Conservation (phyloP, 75 land plant genomes). For the Sequoiadendron giganteum region DNA sequence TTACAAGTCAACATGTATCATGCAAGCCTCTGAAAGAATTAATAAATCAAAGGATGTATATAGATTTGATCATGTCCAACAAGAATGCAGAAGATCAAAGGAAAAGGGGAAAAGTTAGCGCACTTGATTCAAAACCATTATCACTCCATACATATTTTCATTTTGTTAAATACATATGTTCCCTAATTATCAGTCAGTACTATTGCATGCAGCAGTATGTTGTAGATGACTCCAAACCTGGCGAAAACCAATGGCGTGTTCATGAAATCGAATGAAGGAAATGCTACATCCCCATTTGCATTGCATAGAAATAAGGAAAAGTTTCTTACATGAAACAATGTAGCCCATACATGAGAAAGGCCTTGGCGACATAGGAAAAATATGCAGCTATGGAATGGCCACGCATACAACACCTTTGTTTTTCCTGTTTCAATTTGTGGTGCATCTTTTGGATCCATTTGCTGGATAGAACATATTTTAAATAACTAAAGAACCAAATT, state of each 20-base stretch:
- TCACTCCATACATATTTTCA: not conserved
- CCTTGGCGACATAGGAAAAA: not conserved
- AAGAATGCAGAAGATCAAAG: not conserved
- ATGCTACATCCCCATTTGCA: not conserved
- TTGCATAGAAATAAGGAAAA: not conserved
- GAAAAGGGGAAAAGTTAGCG: not conserved
- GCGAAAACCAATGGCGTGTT: not conserved
- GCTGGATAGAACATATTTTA: not conserved
- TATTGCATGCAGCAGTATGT: not conserved
- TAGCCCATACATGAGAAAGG: not conserved
- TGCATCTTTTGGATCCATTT: not conserved
- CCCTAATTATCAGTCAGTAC: not conserved
- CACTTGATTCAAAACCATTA: not conserved
- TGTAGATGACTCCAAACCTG: not conserved
- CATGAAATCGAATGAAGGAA: not conserved
- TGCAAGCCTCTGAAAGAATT: not conserved
- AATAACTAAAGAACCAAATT: not conserved
- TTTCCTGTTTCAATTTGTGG: not conserved
- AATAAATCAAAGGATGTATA: not conserved
- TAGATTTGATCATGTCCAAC: not conserved
- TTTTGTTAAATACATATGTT: not conserved
- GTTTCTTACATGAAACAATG: not conserved
- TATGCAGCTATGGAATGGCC: not conserved
- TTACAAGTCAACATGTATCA: not conserved
- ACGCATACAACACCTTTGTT: not conserved